Evolutionary conservation across 257 asterid genomes (phyloP).

Genomic region (Oldenlandia corymbosa): DNA sequence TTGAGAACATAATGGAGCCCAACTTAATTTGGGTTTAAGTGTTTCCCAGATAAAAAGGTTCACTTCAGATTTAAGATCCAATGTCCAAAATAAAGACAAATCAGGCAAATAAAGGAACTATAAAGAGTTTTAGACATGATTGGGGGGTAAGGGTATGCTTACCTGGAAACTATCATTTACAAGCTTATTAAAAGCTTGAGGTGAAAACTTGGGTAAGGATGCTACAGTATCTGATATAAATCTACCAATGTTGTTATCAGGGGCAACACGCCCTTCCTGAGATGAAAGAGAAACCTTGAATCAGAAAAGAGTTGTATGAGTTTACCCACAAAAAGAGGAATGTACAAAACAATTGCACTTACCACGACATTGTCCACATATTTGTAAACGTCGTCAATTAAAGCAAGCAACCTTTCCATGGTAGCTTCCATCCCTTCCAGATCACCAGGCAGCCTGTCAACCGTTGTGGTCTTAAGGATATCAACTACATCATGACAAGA

Average conservation of each 20-base stretch:
- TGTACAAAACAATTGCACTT: constrained; percentile 18
- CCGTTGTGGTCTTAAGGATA: constrained; percentile 67
- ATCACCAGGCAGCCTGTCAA: constrained; percentile 87
- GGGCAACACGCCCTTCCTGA: constrained; percentile 70
- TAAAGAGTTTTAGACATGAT: background rate
- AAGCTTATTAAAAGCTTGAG: constrained; percentile 39
- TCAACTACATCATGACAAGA: constrained; percentile 45
- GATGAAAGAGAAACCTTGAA: background rate
- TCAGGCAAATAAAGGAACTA: background rate
- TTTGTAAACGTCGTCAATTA: constrained; percentile 73
- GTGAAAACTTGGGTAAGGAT: constrained; percentile 63
- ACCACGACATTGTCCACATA: constrained; percentile 96
- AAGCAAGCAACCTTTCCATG: constrained; percentile 78
- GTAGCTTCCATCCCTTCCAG: constrained; percentile 96
- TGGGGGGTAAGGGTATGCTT: background rate
- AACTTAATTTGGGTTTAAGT: background rate
- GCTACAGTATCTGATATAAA: constrained; percentile 58
- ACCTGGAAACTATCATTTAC: constrained; percentile 72
- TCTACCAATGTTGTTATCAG: constrained; percentile 74
- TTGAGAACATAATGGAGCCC: background rate
- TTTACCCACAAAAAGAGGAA: background rate
- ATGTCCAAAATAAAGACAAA: background rate
- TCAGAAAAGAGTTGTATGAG: constrained; percentile 4
- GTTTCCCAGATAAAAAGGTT: background rate
- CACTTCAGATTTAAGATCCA: background rate